phyloP scores from a whole-genome alignment of 1,284 basidiomycete genomes.

The Peniophora sp. region DNA sequence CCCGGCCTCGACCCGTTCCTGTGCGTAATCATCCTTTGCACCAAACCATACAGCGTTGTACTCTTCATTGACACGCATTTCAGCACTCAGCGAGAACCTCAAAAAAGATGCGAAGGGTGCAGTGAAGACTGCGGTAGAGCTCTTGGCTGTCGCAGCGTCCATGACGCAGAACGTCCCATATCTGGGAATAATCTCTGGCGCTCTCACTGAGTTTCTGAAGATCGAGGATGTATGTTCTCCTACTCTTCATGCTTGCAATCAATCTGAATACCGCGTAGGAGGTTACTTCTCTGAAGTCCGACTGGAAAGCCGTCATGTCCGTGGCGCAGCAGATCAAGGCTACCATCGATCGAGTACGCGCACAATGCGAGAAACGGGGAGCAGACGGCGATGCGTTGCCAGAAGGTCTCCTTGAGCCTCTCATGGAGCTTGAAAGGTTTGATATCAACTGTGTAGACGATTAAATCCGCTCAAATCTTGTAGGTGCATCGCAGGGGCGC shows the following conservation, averaged over 20 bases:
- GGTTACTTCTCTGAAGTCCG: background rate
- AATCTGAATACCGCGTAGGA: background rate
- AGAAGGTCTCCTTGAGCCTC: no score
- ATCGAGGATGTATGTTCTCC: background rate
- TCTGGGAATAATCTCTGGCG: background rate
- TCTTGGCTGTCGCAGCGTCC: background rate
- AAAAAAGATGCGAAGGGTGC: background rate
- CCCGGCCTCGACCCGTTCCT: no score
- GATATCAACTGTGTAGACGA: no score
- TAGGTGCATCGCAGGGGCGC: no score
- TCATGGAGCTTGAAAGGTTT: no score
- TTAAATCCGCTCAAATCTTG: no score
- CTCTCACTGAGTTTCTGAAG: background rate
- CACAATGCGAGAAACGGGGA: background rate
- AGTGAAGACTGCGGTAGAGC: background rate
- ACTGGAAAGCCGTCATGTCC: background rate
- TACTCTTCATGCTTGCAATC: background rate
- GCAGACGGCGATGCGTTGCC: background rate
- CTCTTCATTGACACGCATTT: no score
- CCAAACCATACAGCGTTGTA: no score
- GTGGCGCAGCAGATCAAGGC: background rate
- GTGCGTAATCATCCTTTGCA: no score
- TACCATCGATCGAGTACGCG: background rate
- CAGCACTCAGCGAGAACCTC: no score
- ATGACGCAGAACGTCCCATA: background rate